Evolutionary conservation across 2,329 filamentous ascomycete species (phyloP), one percentile per base, ranked within the genome.

Genomic region (Teratosphaeriaceae sp.): DNA sequence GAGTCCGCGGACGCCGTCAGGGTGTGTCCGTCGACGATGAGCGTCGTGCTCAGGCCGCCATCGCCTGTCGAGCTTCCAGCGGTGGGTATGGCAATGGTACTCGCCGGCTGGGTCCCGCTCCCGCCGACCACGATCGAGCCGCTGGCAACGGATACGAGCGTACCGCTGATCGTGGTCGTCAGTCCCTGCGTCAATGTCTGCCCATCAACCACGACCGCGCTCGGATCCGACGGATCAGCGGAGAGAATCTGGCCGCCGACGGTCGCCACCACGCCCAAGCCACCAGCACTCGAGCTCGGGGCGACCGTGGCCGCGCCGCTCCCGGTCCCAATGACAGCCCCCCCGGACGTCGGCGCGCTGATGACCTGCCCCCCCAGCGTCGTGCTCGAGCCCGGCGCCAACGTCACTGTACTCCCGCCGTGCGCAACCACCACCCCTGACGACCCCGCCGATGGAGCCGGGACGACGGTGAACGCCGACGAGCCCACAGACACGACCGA

Each of bases 401-500:
- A 29, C 3, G 37, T 39, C 3, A 20, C 15, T 8, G 22, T 29
- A 13, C 18, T 27, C 5, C 24, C 37, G n/a, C 24, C 37, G 9
- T 29, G 18, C 13, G 22, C 37, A 39, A 39, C 16, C 8, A 29
- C 22, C n/a, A 39, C 24, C 3, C 13, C 37, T 5, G 22, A 27
- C 8, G 37, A 39, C 4, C 24, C 37, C 7, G 11, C 37, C 8
- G 22, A 9, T 19, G 15, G 22, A 3, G 37, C 29, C 5, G 22
- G 24, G 3, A 39, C 3, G 24, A 39, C 37, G 9, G 37, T 39
- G 22, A 27, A 39, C 5, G 37, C 24, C 8, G 37, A 39, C 4
- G 37, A 39, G 13, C 37, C 37, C 2, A 39, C 22, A 12, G 37
- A 23, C 13, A 39, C 37, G 13, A 39, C 24, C 12, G 37, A 39